These are phyloP conservation scores for Ottelia alismoides DNA, from an alignment of 106 monocot genomes.

Conservation along the genomic window DNA sequence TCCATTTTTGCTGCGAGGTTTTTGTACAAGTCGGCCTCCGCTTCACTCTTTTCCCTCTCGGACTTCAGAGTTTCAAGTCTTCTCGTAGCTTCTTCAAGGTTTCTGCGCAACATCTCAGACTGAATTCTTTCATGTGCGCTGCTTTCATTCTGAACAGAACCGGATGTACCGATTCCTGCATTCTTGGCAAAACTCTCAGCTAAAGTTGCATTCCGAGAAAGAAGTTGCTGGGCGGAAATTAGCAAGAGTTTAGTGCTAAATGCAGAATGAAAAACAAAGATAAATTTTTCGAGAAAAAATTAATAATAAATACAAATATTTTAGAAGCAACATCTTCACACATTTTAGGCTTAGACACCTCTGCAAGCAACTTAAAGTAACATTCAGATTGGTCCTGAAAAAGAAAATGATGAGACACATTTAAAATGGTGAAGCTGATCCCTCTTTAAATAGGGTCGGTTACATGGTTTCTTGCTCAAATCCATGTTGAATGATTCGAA, in stretches of 20 bases:
- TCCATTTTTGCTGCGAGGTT: slow-evolving; percentile 74
- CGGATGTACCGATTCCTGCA: slow-evolving; percentile 19
- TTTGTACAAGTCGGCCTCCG: slow-evolving; percentile 39
- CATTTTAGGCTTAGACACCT: no score
- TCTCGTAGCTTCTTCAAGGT: slow-evolving; percentile 57
- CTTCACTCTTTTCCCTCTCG: slow-evolving; percentile 61
- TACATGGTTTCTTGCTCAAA: no score
- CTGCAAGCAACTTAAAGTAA: no score
- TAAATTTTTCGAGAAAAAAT: background rate
- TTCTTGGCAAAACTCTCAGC: slow-evolving; percentile 70
- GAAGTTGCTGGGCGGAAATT: slow-evolving; percentile 40
- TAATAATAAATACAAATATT: background rate
- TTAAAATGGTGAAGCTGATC: no score
- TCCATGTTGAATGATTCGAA: no score
- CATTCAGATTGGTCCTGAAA: no score
- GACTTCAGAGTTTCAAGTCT: slow-evolving; percentile 46
- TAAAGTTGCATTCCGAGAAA: slow-evolving; percentile 71
- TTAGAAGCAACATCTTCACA: background rate
- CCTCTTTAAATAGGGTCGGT: no score
- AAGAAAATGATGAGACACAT: no score
- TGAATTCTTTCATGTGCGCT: slow-evolving; percentile 53
- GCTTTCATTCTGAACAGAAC: slow-evolving; percentile 33
- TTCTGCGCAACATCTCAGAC: slow-evolving; percentile 42
- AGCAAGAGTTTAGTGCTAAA: no score
- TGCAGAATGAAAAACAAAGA: no score